Evolutionary conservation across 2,329 filamentous ascomycete species (phyloP).

Genomic region (Diplodia intermedia): DNA sequence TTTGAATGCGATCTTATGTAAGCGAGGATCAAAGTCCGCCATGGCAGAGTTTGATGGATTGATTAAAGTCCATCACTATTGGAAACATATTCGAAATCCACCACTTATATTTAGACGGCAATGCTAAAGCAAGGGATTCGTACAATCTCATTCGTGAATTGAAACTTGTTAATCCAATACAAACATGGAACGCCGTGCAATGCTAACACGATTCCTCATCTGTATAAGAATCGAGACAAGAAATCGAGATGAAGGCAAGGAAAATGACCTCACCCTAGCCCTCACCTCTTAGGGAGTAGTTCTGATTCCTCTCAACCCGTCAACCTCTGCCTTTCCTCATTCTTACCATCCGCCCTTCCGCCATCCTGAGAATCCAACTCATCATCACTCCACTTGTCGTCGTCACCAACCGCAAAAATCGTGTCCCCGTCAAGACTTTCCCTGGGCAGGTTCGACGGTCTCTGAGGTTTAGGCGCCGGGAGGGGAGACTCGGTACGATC

Average conservation of each 20-base stretch:
- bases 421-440: constrained; percentile 85
- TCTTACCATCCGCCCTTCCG: constrained; percentile 49
- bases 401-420: constrained; percentile 89
- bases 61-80: too few species aligned
- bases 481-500: constrained; percentile 54
- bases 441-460: constrained; percentile 58
- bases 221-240: not conserved
- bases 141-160: not conserved
- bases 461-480: constrained; percentile 60
- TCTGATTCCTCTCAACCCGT: constrained; percentile 36
- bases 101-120: too few species aligned
- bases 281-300: not conserved
- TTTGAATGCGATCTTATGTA: too few species aligned
- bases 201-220: constrained; percentile 8
- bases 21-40: too few species aligned
- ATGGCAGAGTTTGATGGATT: too few species aligned
- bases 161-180: constrained; percentile 1
- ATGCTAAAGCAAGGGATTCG: not conserved
- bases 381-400: constrained; percentile 85
- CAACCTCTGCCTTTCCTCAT: constrained; percentile 39
- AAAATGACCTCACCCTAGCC: not conserved
- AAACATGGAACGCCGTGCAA: constrained; percentile 15
- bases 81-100: too few species aligned
- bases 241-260: not conserved
- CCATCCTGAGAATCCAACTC: constrained; percentile 56